A percentile compares a stretch with the other conserved stretches of the same genome.
These are phyloP conservation scores for Mucor saturninus DNA, from an alignment of 371 early-diverging fungal species.

Conservation along the genomic window DNA sequence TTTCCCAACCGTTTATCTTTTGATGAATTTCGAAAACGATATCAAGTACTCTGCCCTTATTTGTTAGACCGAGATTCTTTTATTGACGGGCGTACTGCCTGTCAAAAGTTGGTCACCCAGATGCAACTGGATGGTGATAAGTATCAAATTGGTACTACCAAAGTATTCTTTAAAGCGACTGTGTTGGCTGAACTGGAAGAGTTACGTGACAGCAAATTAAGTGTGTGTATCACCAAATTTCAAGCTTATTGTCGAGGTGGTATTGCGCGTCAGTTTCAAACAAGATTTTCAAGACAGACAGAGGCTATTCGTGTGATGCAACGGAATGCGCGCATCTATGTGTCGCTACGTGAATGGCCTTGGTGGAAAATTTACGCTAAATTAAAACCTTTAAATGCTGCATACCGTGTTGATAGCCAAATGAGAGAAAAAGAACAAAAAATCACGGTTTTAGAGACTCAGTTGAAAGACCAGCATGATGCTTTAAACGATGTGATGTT, in stretches of 20 bases:
- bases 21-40: constrained; percentile 96
- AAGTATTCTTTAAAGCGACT: constrained; percentile 99
- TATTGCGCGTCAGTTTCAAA: constrained; percentile 76
- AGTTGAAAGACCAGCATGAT: constrained; percentile 52
- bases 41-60: constrained; percentile 87
- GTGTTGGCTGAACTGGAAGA: constrained; percentile 93
- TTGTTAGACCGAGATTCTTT: constrained; percentile 67
- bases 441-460: constrained; percentile 49
- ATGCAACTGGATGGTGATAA: constrained; percentile 78
- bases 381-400: constrained; percentile 95
- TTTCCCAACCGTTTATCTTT: constrained; percentile 97
- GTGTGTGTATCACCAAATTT: constrained; percentile 81
- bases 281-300: constrained; percentile 77
- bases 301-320: constrained; percentile 92
- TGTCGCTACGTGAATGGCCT: constrained; percentile 89
- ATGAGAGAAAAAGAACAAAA: constrained; percentile 65
- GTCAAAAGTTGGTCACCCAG: constrained; percentile 75
- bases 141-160: constrained; percentile 94
- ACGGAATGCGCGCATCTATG: constrained; percentile 88
- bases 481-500: constrained; percentile 53
- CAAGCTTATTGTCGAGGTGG: constrained; percentile 90
- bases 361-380: constrained; percentile 98
- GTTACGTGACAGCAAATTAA: constrained; percentile 83
- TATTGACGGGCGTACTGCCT: constrained; percentile 89
- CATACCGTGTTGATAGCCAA: constrained; percentile 74